Evolutionary conservation across 2,329 filamentous ascomycete species (phyloP).

Genomic region (Anthostomella pinea): DNA sequence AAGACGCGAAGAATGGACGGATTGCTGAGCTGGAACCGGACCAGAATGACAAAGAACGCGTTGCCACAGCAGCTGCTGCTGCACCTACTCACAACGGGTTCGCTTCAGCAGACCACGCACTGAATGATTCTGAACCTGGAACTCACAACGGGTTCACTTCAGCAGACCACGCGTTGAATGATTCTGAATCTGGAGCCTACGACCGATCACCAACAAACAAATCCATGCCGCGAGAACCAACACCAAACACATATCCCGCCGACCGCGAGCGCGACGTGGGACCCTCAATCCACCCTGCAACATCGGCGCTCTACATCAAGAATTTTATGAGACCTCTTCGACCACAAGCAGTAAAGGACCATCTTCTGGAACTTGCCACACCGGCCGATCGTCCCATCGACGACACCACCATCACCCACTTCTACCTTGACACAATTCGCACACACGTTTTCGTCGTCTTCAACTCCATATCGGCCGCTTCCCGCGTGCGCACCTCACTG

Average conservation of each 20-base stretch:
- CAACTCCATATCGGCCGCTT: conserved; percentile 64
- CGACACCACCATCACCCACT: conserved; percentile 57
- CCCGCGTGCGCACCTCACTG: conserved; percentile 70
- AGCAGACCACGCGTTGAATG: conserved; percentile 14
- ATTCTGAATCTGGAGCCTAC: conserved; percentile 12
- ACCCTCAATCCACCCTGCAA: conserved; percentile 68
- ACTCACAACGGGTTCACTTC: conserved; percentile 5
- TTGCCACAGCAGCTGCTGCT: conserved; percentile 3
- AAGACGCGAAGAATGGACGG: neutral
- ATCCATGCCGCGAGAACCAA: conserved; percentile 18
- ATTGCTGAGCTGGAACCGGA: neutral
- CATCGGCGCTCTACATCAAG: conserved; percentile 79
- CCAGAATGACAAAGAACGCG: conserved; percentile 2
- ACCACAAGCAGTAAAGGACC: conserved; percentile 60
- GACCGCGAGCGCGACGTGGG: conserved; percentile 36
- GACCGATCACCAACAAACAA: conserved; percentile 13
- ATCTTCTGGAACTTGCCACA: conserved; percentile 68
- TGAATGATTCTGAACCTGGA: conserved; percentile 9
- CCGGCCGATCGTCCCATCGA: conserved; percentile 50
- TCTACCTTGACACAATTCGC: conserved; percentile 80
- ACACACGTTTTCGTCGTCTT: conserved; percentile 86
- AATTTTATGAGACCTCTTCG: conserved; percentile 87
- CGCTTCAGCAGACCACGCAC: conserved; percentile 8
- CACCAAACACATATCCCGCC: conserved; percentile 12
- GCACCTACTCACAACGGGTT: conserved; percentile 7